Evolutionary conservation across 1,139 yeast species (phyloP).

Genomic region (Blastobotrys petasosporus): DNA sequence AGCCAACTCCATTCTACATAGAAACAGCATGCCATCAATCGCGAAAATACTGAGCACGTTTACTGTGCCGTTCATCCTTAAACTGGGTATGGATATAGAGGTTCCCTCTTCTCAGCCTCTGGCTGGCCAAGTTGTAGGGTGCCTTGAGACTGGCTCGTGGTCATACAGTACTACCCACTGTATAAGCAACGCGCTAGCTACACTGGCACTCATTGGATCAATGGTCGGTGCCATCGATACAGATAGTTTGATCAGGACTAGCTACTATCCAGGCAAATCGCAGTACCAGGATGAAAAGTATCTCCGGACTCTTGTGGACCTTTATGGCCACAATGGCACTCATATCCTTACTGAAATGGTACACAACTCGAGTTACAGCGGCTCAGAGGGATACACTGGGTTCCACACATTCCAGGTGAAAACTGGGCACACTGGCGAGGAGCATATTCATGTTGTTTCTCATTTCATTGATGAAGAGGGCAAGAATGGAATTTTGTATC

Average conservation of each 20-base stretch:
- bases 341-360: background rate
- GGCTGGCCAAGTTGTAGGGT: background rate
- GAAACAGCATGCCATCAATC: too few species aligned
- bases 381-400: background rate
- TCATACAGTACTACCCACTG: background rate
- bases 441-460: conserved; percentile 4
- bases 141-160: conserved; percentile 1
- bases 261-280: too few species aligned
- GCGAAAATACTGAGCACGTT: too few species aligned
- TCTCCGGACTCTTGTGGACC: background rate
- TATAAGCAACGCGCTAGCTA: background rate
- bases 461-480: conserved; percentile 1
- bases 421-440: background rate
- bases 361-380: background rate
- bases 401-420: conserved; percentile 2
- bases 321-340: conserved; percentile 1
- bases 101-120: too few species aligned
- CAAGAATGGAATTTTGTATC: conserved; percentile 1
- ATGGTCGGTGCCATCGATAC: background rate
- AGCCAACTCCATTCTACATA: too few species aligned
- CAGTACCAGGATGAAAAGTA: too few species aligned
- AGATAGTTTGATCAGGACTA: too few species aligned
- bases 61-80: too few species aligned
- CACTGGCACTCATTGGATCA: background rate
- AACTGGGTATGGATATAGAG: too few species aligned